Base-by-base conservation (phyloP, 1,139 yeast species). In the Suhomyces kunorum region DNA sequence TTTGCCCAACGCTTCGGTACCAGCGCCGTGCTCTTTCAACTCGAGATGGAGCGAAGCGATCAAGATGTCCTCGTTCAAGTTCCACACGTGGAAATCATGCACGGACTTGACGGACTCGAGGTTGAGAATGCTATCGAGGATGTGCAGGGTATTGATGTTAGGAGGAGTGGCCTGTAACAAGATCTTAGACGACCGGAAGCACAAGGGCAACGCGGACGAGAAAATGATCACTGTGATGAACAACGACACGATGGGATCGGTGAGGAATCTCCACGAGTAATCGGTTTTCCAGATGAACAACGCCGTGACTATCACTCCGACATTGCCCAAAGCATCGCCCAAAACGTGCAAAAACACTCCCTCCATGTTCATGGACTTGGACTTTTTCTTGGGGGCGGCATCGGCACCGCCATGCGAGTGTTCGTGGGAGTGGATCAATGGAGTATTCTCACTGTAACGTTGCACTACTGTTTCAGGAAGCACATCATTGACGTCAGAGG, bases 1-100 rank as follows among this genome's bases (percentile, higher is more conserved):
- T 13, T 43, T 44, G 34, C 27, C 19, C 3, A 34, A 32, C 9
- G 34, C 18, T 9, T 30, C 14, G n/a, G 38, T 43, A 15, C 42
- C 42, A 1, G 45, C 8, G 23, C 9, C 38, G 5, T 74, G 68
- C 12, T 78, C 74, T 41, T 76, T 73, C 35, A 89, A 74, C 52
- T 89, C 87, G 32, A 90, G 83, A 59, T 92, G 98, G 48, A 92
- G 74, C 1, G 96, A 85, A 1, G 97, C 97, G 57, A 92, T 87
- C 52, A 82, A 75, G 41, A 87, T 77, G 49, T 84, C 87, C 65
- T 92, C 98, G 43, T 90, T 87, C 51, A 92, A 74, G 60, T 89
- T 92, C 98, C 98, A 92, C 45, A 92, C 85, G 61, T 92, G 98
- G 72, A 92, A 82, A 60, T 92, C 98, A 61, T 92, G 98, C 29